Conservation (phyloP, 176 grass and related monocot genomes). For the Musa schizocarpa region DNA sequence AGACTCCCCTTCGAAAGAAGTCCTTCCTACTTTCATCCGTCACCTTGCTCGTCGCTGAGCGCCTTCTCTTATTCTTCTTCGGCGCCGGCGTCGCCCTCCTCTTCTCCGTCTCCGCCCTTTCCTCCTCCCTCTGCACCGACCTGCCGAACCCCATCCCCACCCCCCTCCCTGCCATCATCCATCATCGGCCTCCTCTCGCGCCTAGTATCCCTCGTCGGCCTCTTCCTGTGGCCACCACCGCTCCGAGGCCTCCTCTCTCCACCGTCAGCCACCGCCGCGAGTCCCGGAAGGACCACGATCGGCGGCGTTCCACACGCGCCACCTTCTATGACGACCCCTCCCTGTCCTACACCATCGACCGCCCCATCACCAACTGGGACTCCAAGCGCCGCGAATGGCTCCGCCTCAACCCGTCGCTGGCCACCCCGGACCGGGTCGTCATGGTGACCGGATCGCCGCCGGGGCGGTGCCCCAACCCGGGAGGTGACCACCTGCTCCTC, state of each 20-base stretch:
- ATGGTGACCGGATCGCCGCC: slow-evolving; percentile 87
- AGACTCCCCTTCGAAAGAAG: too few relatives aligned
- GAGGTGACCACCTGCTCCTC: slow-evolving; percentile 51
- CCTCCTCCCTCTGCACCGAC: slow-evolving; percentile 24
- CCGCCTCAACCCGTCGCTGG: slow-evolving; percentile 33
- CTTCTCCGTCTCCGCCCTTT: slow-evolving; percentile 32
- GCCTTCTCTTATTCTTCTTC: slow-evolving; percentile 37
- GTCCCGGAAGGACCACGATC: not conserved
- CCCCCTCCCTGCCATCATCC: slow-evolving; percentile 19
- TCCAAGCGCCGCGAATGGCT: slow-evolving; percentile 51
- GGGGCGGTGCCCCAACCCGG: slow-evolving; percentile 36
- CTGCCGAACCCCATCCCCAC: not conserved
- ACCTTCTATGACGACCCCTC: slow-evolving; percentile 75
- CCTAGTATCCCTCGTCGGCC: not conserved
- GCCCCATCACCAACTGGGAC: slow-evolving; percentile 53
- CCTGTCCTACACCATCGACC: slow-evolving; percentile 59
- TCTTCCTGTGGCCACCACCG: too few relatives aligned
- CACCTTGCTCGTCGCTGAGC: slow-evolving; percentile 31
- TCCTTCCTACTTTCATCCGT: not conserved
- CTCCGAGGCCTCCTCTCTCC: not conserved
- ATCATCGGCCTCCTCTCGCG: not conserved
- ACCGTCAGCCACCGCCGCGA: not conserved
- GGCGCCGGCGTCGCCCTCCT: slow-evolving; percentile 38
- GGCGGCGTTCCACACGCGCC: not conserved
- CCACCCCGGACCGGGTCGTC: slow-evolving; percentile 32